phyloP scores from a whole-genome alignment of 129 eudicot species.

The Chrysanthemum lavandulifolium region DNA sequence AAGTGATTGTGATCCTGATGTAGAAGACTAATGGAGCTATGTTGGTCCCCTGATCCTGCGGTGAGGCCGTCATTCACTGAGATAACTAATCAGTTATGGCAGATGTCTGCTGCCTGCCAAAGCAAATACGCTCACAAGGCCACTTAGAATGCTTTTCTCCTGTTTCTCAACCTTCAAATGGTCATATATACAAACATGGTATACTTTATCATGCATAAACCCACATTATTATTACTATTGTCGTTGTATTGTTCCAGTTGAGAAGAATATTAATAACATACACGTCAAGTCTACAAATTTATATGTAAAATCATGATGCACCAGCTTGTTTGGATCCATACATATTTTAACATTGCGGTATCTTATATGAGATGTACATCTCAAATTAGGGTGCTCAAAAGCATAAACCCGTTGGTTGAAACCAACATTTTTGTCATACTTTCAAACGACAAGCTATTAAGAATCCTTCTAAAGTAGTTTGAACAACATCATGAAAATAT shows the following conservation, averaged over 20 bases:
- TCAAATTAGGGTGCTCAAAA: too few relatives aligned
- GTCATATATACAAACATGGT: constrained; percentile 33
- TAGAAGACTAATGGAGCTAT: constrained; percentile 83
- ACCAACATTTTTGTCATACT: too few relatives aligned
- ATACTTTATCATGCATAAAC: constrained; percentile 32
- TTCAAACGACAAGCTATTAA: too few relatives aligned
- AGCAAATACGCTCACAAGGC: constrained; percentile 56
- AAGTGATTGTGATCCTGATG: constrained; percentile 80
- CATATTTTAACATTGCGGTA: too few relatives aligned
- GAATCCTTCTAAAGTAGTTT: too few relatives aligned
- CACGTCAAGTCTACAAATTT: too few relatives aligned
- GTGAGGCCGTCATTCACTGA: constrained; percentile 81
- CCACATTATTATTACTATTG: constrained; percentile 8
- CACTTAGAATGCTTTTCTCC: constrained; percentile 13
- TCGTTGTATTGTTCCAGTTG: constrained; percentile 12
- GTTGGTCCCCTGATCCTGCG: constrained; percentile 92
- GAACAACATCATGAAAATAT: too few relatives aligned
- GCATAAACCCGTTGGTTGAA: too few relatives aligned
- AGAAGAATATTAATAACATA: neutral
- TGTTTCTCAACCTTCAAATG: neutral
- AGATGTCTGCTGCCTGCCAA: constrained; percentile 73
- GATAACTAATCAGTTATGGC: constrained; percentile 70
- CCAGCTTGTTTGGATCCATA: too few relatives aligned
- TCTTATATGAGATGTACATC: too few relatives aligned
- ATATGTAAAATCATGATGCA: too few relatives aligned